Conservation (phyloP, 305 asterid genomes). For the Fraxinus latifolia region DNA sequence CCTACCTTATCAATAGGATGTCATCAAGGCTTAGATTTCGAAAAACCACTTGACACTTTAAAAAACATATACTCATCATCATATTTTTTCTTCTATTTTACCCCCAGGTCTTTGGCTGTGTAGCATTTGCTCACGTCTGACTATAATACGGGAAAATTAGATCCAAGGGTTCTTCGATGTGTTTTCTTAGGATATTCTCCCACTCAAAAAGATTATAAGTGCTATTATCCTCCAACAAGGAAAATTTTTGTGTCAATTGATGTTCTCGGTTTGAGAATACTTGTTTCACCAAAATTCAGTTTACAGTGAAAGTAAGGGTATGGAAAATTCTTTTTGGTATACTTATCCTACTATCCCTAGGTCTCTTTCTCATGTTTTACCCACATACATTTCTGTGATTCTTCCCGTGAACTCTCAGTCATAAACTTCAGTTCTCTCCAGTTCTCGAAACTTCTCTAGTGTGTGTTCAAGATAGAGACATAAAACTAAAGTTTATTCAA, state of each 20-base stretch:
- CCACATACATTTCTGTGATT: neutral
- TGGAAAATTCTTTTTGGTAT: neutral
- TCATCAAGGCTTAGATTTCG: too few relatives aligned
- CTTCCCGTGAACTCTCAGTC: neutral
- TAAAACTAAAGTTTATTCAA: neutral
- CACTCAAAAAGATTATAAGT: neutral
- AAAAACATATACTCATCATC: too few relatives aligned
- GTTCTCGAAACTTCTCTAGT: neutral
- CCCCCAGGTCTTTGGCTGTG: too few relatives aligned
- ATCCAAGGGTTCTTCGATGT: neutral
- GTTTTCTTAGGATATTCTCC: neutral
- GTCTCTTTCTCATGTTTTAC: neutral
- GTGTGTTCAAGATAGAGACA: neutral
- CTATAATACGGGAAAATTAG: neutral
- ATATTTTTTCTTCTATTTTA: too few relatives aligned
- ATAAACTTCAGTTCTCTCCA: neutral
- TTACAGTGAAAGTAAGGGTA: neutral
- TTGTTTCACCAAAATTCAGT: neutral
- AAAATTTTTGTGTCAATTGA: too few relatives aligned
- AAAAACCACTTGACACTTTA: too few relatives aligned
- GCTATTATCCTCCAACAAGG: neutral
- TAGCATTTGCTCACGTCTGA: too few relatives aligned
- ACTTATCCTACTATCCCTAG: neutral
- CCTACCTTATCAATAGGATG: too few relatives aligned
- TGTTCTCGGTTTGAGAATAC: neutral